Evolutionary conservation across 1,139 yeast species (phyloP), one percentile per base, ranked within the genome.

Genomic region (Suhomyces kunorum): DNA sequence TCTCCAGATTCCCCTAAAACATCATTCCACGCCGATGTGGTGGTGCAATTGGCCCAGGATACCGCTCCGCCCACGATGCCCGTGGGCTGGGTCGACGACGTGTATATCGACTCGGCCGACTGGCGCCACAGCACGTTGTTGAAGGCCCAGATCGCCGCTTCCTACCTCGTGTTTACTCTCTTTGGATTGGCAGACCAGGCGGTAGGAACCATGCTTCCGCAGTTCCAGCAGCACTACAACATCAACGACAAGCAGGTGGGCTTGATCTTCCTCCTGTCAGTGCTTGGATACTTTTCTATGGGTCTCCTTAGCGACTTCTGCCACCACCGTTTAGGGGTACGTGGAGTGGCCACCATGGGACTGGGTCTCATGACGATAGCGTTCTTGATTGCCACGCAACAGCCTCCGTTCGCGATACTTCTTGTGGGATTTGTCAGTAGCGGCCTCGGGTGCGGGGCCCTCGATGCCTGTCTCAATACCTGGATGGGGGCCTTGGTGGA

Each of bases 391-490:
- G 48, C 60, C 9, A 60, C 66, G 22, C 39, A 50, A 6, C 57
- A 50, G 40, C 74, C 78, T 3, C 75, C 76, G 16, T 68, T 61
- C 45, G 18, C 42, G 31, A 8, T 78, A 6, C 57, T 75, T 33
- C 56, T 66, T 17, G 0, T 66, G 33, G 53, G 68, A 42, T 67
- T 74, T 40, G 54, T 71, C 7, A 59, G 76, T 18, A 57, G 65
- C 39, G 92, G 92, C 0, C 52, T 80, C 26, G 83, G 85, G 0
- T 68, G 73, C 40, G 90, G 90, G 1, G 55, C 77, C 3, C 48
- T 81, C 32, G 90, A 83, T 59, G 78, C 87, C 15, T 64, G 79
- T 2, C 63, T 80, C 42, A 81, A 80, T 51, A 71, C 80, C 7
- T 76, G 81, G 68, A 66, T 81, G 54, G 85, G 87, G 0, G 66